Conservation (phyloP, 75 land plant genomes). For the Selaginella moellendorffii region DNA sequence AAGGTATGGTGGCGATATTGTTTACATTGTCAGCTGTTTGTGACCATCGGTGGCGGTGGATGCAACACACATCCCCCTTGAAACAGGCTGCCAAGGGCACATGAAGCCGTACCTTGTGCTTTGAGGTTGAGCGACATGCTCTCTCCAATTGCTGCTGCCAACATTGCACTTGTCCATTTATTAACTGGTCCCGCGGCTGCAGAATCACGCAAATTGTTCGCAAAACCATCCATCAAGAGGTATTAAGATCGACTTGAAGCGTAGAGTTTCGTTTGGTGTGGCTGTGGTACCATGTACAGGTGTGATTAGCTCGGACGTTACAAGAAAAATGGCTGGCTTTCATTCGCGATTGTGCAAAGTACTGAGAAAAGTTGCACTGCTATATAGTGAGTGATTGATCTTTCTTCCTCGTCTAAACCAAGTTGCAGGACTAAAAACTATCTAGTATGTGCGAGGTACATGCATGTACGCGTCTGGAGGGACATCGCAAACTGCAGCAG, state of each 20-base stretch:
- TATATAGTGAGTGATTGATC: too few species aligned
- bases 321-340: too few species aligned
- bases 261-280: not conserved
- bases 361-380: too few species aligned
- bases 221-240: not conserved
- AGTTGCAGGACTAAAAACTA: too few species aligned
- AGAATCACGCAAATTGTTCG: not conserved
- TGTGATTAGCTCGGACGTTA: not conserved
- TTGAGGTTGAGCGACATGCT: not conserved
- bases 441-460: too few species aligned
- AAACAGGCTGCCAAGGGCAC: too few species aligned
- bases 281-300: not conserved
- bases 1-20: not conserved
- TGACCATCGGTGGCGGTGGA: not conserved
- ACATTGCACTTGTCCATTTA: slow-evolving; percentile 1
- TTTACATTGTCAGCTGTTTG: not conserved
- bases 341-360: too few species aligned
- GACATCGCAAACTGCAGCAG: too few species aligned
- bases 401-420: too few species aligned
- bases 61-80: not conserved
- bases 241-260: not conserved
- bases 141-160: too few species aligned
- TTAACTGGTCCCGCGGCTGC: not conserved
- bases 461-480: too few species aligned
- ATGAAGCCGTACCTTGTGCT: too few species aligned